These are phyloP conservation scores for Mucor piriformis DNA, from an alignment of 371 early-diverging fungal species.

Conservation along the genomic window DNA sequence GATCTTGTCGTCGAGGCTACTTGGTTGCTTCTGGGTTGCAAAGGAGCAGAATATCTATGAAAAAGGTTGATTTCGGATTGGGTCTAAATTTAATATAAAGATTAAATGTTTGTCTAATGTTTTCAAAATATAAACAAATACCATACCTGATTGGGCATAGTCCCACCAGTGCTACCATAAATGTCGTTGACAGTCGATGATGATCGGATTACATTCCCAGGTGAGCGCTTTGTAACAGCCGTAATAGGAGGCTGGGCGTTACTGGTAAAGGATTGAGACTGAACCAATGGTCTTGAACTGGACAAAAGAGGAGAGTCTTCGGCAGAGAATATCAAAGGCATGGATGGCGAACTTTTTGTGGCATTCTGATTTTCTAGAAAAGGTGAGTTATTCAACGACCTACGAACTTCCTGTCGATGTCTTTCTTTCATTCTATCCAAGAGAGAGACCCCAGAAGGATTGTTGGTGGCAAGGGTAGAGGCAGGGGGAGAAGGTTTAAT, in stretches of 20 bases:
- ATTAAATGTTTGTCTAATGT: neutral
- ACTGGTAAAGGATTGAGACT: slow-evolving; percentile 20
- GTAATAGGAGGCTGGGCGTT: neutral
- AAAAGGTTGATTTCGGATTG: slow-evolving; percentile 9
- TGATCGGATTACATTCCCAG: slow-evolving; percentile 7
- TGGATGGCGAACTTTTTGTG: slow-evolving; percentile 20
- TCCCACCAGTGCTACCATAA: neutral
- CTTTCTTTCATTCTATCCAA: slow-evolving; percentile 36
- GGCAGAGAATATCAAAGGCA: slow-evolving; percentile 17
- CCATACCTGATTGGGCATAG: slow-evolving; percentile 18
- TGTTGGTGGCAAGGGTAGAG: neutral
- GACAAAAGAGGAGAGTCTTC: neutral
- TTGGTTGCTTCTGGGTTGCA: neutral
- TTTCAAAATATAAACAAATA: neutral
- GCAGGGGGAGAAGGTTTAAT: slow-evolving; percentile 6
- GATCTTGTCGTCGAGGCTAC: neutral
- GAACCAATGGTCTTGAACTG: slow-evolving; percentile 1
- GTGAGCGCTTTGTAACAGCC: neutral
- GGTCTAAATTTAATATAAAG: slow-evolving; percentile 1
- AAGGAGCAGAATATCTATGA: neutral
- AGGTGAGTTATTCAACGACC: slow-evolving; percentile 13
- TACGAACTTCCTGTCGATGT: slow-evolving; percentile 29
- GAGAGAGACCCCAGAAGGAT: slow-evolving; percentile 6
- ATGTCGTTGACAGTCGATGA: slow-evolving; percentile 11
- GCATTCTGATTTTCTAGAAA: slow-evolving; percentile 11